Evolutionary conservation across 2,329 filamentous ascomycete genomes (phyloP).

Genomic region (Beauveria scarabaeidicola): DNA sequence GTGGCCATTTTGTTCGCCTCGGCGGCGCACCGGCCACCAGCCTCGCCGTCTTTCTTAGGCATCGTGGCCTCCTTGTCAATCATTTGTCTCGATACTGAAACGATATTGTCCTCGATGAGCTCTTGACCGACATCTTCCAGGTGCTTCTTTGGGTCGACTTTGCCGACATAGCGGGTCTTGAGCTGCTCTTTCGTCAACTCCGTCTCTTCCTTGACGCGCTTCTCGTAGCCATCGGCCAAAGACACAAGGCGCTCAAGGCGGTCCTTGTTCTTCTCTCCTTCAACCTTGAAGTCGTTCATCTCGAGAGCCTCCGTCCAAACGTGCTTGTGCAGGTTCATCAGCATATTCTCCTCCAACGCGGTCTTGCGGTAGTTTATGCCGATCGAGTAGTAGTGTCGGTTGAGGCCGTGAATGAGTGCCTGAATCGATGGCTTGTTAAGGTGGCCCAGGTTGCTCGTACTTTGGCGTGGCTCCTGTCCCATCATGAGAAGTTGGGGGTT

Average conservation of each 20-base stretch:
- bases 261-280: conserved; percentile 80
- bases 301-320: conserved; percentile 97
- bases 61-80: conserved; percentile 98
- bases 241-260: conserved; percentile 79
- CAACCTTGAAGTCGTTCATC: conserved; percentile 89
- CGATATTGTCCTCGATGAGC: conserved; percentile 98
- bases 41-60: conserved; percentile 56
- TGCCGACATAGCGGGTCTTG: conserved; percentile 97
- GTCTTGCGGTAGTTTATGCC: conserved; percentile 98
- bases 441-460: conserved; percentile 94
- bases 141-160: conserved; percentile 99
- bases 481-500: conserved; percentile 97
- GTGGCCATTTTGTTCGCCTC: conserved; percentile 60
- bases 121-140: conserved; percentile 93
- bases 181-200: conserved; percentile 95
- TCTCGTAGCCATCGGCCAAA: conserved; percentile 93
- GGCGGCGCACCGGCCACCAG: conserved; percentile 37
- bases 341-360: conserved; percentile 95
- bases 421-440: conserved; percentile 99
- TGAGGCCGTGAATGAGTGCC: conserved; percentile 93
- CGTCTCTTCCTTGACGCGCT: conserved; percentile 97
- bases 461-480: conserved; percentile 94
- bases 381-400: conserved; percentile 98
- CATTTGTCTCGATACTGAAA: conserved; percentile 96
- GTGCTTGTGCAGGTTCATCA: conserved; percentile 99